phyloP scores from a whole-genome alignment of 2,329 filamentous ascomycete species.

The Ophiostoma montium region DNA sequence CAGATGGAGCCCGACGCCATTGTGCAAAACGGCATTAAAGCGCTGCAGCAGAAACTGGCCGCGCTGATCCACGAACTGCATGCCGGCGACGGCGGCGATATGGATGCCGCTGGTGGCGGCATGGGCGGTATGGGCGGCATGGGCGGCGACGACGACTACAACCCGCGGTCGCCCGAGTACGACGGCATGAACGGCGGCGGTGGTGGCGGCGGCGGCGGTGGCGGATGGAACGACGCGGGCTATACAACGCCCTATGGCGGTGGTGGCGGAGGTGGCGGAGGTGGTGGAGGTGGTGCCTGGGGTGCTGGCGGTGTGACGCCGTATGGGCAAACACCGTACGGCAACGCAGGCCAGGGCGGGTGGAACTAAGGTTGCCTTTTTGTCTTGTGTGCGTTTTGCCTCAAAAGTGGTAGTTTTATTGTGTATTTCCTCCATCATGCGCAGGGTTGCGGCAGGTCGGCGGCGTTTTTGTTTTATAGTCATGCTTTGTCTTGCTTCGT shows the following conservation, averaged over 20 bases:
- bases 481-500: conserved; percentile 2
- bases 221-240: conserved; percentile 44
- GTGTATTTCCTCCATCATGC: not conserved
- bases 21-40: conserved; percentile 74
- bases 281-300: conserved; percentile 48
- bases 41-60: conserved; percentile 82
- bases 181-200: conserved; percentile 37
- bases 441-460: not conserved
- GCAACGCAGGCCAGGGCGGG: conserved; percentile 31
- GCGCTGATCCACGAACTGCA: conserved; percentile 43
- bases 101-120: conserved; percentile 26
- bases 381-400: not conserved
- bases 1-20: conserved; percentile 82
- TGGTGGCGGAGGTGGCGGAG: conserved; percentile 34
- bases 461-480: not conserved
- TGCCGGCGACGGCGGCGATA: conserved; percentile 28
- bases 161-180: conserved; percentile 52
- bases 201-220: conserved; percentile 1
- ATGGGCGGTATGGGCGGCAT: no score
- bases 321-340: conserved; percentile 31
- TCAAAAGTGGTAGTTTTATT: not conserved
- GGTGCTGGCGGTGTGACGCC: conserved; percentile 38
- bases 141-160: conserved; percentile 34
- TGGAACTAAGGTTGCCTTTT: conserved; percentile 27
- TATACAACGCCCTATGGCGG: conserved; percentile 54